These are phyloP conservation scores for Tolypocladium ophioglossoides DNA, from an alignment of 2,329 filamentous ascomycete genomes.

Conservation along the genomic window DNA sequence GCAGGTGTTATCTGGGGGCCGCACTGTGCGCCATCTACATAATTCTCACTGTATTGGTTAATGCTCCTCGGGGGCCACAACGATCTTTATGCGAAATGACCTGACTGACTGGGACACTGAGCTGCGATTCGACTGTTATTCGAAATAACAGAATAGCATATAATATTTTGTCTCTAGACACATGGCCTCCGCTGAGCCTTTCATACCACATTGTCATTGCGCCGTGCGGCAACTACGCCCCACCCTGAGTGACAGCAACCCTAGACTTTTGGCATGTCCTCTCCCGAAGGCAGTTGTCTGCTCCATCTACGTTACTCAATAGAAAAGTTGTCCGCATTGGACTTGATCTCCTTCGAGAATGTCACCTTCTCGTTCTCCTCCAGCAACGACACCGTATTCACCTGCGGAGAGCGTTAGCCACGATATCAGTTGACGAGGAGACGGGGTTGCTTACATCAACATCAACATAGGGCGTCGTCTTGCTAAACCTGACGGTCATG, in stretches of 20 bases:
- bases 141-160: background rate
- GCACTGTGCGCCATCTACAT: background rate
- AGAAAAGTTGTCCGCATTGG: conserved; percentile 62
- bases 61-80: background rate
- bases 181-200: background rate
- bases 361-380: conserved; percentile 70
- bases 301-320: conserved; percentile 47
- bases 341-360: conserved; percentile 75
- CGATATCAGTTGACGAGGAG: background rate
- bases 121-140: no score
- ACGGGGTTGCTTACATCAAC: conserved; percentile 65
- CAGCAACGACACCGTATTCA: conserved; percentile 57
- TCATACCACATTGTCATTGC: background rate
- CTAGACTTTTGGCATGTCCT: background rate
- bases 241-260: background rate
- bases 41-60: background rate
- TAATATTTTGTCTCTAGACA: background rate
- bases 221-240: background rate
- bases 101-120: background rate
- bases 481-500: conserved; percentile 84
- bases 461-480: conserved; percentile 77
- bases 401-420: conserved; percentile 28
- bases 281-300: background rate
- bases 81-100: background rate
- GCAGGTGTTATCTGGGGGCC: background rate